Percentiles rank a stretch among this genome's conserved stretches.
Evolutionary conservation across 2,329 filamentous ascomycete genomes (phyloP).

Genomic region (Colletotrichum paranaense): DNA sequence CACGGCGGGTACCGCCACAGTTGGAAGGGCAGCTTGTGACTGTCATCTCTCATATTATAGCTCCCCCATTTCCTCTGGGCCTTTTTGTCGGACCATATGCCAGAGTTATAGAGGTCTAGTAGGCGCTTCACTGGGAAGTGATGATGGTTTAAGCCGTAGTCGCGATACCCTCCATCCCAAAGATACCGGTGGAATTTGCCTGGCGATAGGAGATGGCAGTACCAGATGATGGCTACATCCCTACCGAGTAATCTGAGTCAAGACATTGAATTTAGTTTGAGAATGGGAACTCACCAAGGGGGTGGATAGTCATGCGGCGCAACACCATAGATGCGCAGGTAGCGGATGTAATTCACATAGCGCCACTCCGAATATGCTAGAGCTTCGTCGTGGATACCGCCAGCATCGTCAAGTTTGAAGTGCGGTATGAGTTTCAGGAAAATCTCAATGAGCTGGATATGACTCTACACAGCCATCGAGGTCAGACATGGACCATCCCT

Average conservation of each 20-base stretch:
- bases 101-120: conserved; percentile 8
- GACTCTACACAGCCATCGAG: conserved; percentile 5
- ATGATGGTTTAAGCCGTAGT: conserved; percentile 35
- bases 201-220: conserved; percentile 37
- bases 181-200: conserved; percentile 33
- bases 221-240: conserved; percentile 38
- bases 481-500: neutral
- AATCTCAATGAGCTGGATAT: conserved; percentile 29
- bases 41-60: conserved; percentile 4
- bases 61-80: conserved; percentile 27
- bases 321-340: conserved; percentile 22
- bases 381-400: conserved; percentile 24
- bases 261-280: rapidly evolving
- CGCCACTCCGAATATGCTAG: conserved; percentile 38
- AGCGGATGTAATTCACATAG: conserved; percentile 36
- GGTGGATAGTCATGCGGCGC: conserved; percentile 35
- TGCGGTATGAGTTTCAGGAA: conserved; percentile 34
- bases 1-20: conserved; percentile 29
- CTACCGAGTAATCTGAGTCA: conserved; percentile 2
- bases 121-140: conserved; percentile 33
- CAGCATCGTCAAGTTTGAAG: conserved; percentile 22
- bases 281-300: conserved; percentile 16
- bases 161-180: conserved; percentile 22
- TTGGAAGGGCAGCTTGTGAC: conserved; percentile 30
- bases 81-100: conserved; percentile 28